Evolutionary conservation across 306 rosid genomes (phyloP).

Genomic region (Citrullus amarus): DNA sequence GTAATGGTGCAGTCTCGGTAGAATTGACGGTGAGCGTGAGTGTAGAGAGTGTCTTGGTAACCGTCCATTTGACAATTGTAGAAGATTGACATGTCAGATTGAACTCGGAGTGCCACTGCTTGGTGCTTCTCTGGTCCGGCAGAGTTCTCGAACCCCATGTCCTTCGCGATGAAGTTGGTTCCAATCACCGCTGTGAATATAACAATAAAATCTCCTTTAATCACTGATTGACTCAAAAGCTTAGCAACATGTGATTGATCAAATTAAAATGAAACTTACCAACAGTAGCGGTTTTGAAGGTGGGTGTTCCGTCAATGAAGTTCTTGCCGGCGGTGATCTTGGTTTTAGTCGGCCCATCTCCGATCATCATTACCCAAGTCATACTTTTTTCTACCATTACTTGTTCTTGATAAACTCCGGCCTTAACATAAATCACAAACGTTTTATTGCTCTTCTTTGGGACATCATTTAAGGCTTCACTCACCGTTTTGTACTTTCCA

Average conservation of each 20-base stretch:
- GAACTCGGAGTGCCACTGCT: conserved; percentile 38
- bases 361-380: conserved; percentile 40
- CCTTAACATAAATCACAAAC: conserved; percentile 61
- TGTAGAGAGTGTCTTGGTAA: conserved; percentile 44
- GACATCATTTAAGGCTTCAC: conserved; percentile 39
- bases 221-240: too few relatives aligned
- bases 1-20: conserved; percentile 36
- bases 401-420: conserved; percentile 40
- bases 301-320: conserved; percentile 31
- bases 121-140: conserved; percentile 40
- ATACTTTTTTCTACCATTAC: conserved; percentile 18
- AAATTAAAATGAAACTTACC: conserved; percentile 14
- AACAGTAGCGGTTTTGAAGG: conserved; percentile 46
- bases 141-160: conserved; percentile 46
- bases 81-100: conserved; percentile 35
- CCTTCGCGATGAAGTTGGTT: conserved; percentile 44
- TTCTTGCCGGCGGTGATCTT: conserved; percentile 31
- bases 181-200: conserved; percentile 34
- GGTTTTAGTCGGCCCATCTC: conserved; percentile 70
- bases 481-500: conserved; percentile 44
- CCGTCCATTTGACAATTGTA: conserved; percentile 41
- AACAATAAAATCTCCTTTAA: neutral
- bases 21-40: conserved; percentile 44
- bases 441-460: conserved; percentile 25
- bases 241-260: too few relatives aligned